phyloP scores from a whole-genome alignment of 805 yeast species.

The Suhomyces tanzawaensis region DNA sequence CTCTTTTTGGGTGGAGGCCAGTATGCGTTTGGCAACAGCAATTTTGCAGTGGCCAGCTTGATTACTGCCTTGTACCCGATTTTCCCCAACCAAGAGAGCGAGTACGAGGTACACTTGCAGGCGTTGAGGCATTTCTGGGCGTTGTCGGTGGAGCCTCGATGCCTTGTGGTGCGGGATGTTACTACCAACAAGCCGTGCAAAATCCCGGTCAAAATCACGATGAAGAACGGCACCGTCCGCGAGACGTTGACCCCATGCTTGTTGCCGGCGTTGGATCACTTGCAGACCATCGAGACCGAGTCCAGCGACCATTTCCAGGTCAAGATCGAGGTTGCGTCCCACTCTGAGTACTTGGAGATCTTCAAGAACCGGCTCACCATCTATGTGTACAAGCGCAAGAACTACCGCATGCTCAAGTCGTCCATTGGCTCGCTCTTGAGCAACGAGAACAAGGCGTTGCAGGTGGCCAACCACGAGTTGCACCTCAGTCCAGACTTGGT shows the following conservation, averaged over 20 bases:
- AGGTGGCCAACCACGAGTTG: slow-evolving; percentile 26
- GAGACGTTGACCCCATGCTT: slow-evolving; percentile 59
- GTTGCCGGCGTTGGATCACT: slow-evolving; percentile 56
- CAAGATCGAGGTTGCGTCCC: slow-evolving; percentile 39
- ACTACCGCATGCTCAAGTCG: slow-evolving; percentile 36
- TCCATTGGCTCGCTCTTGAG: slow-evolving; percentile 33
- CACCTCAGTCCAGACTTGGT: slow-evolving; percentile 23
- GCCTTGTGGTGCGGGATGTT: slow-evolving; percentile 74
- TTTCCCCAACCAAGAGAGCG: slow-evolving; percentile 47
- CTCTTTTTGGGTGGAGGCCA: slow-evolving; percentile 92
- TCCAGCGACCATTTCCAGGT: slow-evolving; percentile 54
- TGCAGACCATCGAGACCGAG: slow-evolving; percentile 46
- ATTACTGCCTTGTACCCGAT: slow-evolving; percentile 77
- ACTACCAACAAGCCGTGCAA: slow-evolving; percentile 55
- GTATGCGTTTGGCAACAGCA: slow-evolving; percentile 66
- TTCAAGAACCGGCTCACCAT: slow-evolving; percentile 47
- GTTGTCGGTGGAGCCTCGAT: slow-evolving; percentile 73
- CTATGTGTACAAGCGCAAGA: slow-evolving; percentile 49
- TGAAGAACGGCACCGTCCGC: slow-evolving; percentile 36
- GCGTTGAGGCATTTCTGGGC: slow-evolving; percentile 92
- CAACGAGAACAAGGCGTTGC: slow-evolving; percentile 31
- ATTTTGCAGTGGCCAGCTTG: slow-evolving; percentile 65
- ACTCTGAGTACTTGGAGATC: slow-evolving; percentile 42
- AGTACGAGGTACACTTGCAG: slow-evolving; percentile 65
- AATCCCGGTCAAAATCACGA: slow-evolving; percentile 38